Evolutionary conservation across 2,329 filamentous ascomycete species (phyloP), one percentile per base, ranked within the genome.

Genomic region (Metarhizium rileyi): DNA sequence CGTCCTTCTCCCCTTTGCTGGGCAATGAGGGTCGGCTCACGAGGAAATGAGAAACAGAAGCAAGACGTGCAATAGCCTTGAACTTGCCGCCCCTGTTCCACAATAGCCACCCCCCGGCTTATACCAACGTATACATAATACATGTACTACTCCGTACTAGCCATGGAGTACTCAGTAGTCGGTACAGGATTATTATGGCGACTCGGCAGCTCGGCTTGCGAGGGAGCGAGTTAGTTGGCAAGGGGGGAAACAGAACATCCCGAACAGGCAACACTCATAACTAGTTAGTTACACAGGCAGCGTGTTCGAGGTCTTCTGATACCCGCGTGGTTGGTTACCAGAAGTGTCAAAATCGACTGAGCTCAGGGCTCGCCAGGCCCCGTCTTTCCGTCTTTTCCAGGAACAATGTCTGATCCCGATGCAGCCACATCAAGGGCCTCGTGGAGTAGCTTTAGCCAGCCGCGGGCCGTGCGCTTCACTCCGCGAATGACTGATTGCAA

Each of bases 41-140:
- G 23, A 40, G 54, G 54, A 56, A 55, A 55, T 56, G 53, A 53
- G 50, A 42, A 46, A 48, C 50, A 53, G 42, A 51, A 47, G 46
- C 42, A 48, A 40, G 36, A 47, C 33, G 33, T 18, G 40, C 33
- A 44, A 42, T 33, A 44, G 40, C 45, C 20, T 16, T 23, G 22
- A 25, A n/a, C n/a, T n/a, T n/a, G n/a, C n/a, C n/a, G n/a, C 43
- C 50, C 50, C 35, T 49, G 50, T 40, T 47, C 47, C 27, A 27
- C 20, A 36, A 50, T 12, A 7, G 20, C 18, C 25, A 44, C 14
- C 26, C n/a, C 36, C n/a, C 42, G 43, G 38, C 27, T 25, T 25
- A 48, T 26, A 48, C 25, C 20, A 26, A 8, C 10, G 10, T 38
- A 38, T 9, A 16, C 33, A 18, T 16, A 36, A 14, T 36, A 18